Evolutionary conservation across 345 rosid genomes (phyloP).

Genomic region (Garcia nutans): DNA sequence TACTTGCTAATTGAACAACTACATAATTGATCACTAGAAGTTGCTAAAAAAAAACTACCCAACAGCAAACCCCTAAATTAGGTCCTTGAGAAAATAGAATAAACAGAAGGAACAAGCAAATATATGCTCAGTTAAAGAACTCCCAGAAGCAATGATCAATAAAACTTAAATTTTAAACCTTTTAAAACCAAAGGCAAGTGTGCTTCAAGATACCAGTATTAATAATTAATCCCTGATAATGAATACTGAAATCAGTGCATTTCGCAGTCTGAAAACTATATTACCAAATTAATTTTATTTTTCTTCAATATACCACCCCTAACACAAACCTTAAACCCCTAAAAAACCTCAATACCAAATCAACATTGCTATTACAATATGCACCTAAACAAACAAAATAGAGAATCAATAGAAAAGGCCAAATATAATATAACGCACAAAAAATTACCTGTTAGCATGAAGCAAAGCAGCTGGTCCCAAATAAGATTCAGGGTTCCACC

Average conservation of each 20-base stretch:
- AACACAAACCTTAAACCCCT: neutral
- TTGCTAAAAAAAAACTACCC: too few species aligned
- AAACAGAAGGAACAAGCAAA: neutral
- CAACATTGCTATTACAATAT: neutral
- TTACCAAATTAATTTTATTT: neutral
- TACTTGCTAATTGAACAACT: neutral
- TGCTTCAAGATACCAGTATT: neutral
- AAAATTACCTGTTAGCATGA: conserved; percentile 75
- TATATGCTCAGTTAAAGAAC: neutral
- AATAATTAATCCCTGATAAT: neutral
- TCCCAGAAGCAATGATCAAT: neutral
- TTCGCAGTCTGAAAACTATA: neutral
- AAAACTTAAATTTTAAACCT: neutral
- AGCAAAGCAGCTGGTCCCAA: conserved; percentile 94
- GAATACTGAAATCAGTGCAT: neutral
- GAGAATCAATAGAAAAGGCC: neutral
- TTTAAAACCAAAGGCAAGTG: neutral
- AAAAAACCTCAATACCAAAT: neutral
- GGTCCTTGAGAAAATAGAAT: neutral
- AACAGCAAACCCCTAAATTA: neutral
- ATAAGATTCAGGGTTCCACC: conserved; percentile 98
- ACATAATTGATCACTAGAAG: too few species aligned
- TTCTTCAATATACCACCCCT: neutral
- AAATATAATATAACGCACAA: neutral
- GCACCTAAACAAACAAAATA: neutral